Evolutionary conservation across 2,329 filamentous ascomycete genomes (phyloP).

Genomic region (Phyllosticta citribraziliensis): DNA sequence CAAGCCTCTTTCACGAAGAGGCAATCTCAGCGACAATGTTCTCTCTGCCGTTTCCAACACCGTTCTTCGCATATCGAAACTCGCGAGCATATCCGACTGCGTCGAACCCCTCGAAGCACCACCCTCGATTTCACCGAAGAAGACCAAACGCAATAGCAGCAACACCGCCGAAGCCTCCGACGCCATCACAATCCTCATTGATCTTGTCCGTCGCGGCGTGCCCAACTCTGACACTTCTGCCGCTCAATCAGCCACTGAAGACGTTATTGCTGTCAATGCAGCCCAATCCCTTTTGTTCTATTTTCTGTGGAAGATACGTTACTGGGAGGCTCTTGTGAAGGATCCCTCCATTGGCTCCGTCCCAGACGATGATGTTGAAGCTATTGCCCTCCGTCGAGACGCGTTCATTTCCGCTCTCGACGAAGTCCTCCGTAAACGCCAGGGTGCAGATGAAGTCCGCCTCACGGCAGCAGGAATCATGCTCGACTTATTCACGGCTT

Average conservation of each 20-base stretch:
- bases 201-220: conserved; percentile 64
- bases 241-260: conserved; percentile 66
- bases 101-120: conserved; percentile 60
- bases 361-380: conserved; percentile 49
- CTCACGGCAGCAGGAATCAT: conserved; percentile 65
- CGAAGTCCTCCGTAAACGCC: conserved; percentile 40
- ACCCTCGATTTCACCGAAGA: conserved; percentile 33
- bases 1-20: conserved; percentile 61
- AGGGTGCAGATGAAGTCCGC: conserved; percentile 66
- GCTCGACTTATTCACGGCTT: conserved; percentile 73
- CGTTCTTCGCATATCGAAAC: conserved; percentile 68
- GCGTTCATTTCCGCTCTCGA: conserved; percentile 41
- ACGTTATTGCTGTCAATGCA: conserved; percentile 64
- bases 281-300: conserved; percentile 75
- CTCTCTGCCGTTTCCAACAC: conserved; percentile 64
- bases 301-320: conserved; percentile 84
- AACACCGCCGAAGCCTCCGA: conserved; percentile 22
- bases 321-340: conserved; percentile 27
- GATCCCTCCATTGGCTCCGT: conserved; percentile 35
- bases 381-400: conserved; percentile 42
- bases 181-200: conserved; percentile 58
- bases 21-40: conserved; percentile 54
- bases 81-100: conserved; percentile 71
- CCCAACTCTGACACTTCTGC: conserved; percentile 55
- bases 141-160: conserved; percentile 10